Percentiles rank a stretch among this genome's conserved stretches.
These are phyloP conservation scores for Pugionium cornutum DNA, from an alignment of 345 rosid species.

Conservation along the genomic window DNA sequence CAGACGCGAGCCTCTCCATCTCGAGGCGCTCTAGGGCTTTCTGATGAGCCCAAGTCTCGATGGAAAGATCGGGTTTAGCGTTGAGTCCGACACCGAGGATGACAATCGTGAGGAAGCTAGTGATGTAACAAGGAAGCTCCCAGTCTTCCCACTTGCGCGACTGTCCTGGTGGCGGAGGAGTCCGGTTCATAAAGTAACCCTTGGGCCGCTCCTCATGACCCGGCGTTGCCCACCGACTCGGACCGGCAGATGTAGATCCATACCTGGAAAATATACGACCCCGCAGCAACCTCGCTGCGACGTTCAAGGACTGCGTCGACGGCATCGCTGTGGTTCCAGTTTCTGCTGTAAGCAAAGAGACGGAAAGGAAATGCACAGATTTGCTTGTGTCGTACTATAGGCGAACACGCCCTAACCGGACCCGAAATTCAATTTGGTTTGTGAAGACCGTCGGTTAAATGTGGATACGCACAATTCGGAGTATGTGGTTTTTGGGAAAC, in stretches of 20 bases:
- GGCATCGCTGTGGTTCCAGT: slow-evolving; percentile 38
- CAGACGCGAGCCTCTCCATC: slow-evolving; percentile 57
- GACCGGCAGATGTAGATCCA: slow-evolving; percentile 59
- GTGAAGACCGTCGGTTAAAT: too few species aligned
- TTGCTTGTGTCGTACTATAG: background rate
- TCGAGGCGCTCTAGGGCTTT: slow-evolving; percentile 87
- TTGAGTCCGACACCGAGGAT: slow-evolving; percentile 78
- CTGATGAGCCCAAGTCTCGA: slow-evolving; percentile 99
- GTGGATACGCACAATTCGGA: too few species aligned
- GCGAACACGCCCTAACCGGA: slow-evolving; percentile 23
- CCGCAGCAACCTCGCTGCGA: slow-evolving; percentile 56
- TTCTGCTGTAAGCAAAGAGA: slow-evolving; percentile 10
- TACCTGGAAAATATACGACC: slow-evolving; percentile 54
- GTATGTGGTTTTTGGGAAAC: too few species aligned
- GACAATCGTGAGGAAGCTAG: slow-evolving; percentile 91
- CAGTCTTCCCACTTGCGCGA: slow-evolving; percentile 56
- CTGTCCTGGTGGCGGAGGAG: slow-evolving; percentile 76
- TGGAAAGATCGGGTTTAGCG: slow-evolving; percentile 54
- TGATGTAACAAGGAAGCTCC: slow-evolving; percentile 73
- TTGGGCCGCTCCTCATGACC: slow-evolving; percentile 96
- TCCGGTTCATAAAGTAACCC: slow-evolving; percentile 79
- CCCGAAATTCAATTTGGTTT: slow-evolving; percentile 12
- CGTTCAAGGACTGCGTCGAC: slow-evolving; percentile 44
- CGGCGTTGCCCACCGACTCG: slow-evolving; percentile 77
- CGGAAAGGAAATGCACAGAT: background rate